A percentile compares a stretch with the other conserved stretches of the same genome.
Evolutionary conservation across 2,329 filamentous ascomycete genomes (phyloP).

Genomic region (Fonsecaea monophora): DNA sequence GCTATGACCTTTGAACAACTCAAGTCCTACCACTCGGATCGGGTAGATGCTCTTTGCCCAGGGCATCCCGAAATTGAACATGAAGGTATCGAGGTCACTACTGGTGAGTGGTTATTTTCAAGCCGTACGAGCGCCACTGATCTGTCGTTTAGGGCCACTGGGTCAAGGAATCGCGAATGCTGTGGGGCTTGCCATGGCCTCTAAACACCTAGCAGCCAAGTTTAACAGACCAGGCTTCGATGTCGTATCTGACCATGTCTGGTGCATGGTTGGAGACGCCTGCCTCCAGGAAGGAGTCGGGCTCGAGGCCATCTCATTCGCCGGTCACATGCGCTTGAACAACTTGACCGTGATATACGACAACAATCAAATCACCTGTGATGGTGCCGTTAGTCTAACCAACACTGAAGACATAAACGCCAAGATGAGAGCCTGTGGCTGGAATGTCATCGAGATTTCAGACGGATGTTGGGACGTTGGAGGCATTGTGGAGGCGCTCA

Average conservation of each 20-base stretch:
- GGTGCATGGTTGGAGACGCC: slow-evolving; percentile 65
- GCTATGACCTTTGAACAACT: slow-evolving; percentile 64
- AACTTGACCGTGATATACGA: slow-evolving; percentile 67
- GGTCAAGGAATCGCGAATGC: slow-evolving; percentile 67
- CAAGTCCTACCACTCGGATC: slow-evolving; percentile 61
- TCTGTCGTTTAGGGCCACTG: slow-evolving; percentile 52
- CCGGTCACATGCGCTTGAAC: slow-evolving; percentile 62
- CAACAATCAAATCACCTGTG: slow-evolving; percentile 67
- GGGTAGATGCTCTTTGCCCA: slow-evolving; percentile 59
- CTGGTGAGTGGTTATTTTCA: slow-evolving; percentile 36
- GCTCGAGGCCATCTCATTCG: slow-evolving; percentile 63
- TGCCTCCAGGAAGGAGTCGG: slow-evolving; percentile 66
- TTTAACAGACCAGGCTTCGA: slow-evolving; percentile 59
- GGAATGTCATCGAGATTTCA: slow-evolving; percentile 61
- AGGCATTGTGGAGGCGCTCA: slow-evolving; percentile 55
- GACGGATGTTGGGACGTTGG: slow-evolving; percentile 61
- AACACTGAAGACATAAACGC: slow-evolving; percentile 64
- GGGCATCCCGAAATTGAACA: slow-evolving; percentile 60
- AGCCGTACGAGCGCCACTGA: not conserved
- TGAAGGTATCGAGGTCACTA: slow-evolving; percentile 64
- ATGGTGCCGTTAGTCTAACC: slow-evolving; percentile 61
- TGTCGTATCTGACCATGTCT: slow-evolving; percentile 59
- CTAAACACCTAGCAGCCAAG: slow-evolving; percentile 59
- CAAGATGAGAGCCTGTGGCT: slow-evolving; percentile 65
- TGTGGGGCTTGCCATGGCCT: slow-evolving; percentile 64